A percentile compares a stretch with the other conserved stretches of the same genome.
phyloP scores from a whole-genome alignment of 805 yeast genomes.

The Sugiyamaella floridensis region DNA sequence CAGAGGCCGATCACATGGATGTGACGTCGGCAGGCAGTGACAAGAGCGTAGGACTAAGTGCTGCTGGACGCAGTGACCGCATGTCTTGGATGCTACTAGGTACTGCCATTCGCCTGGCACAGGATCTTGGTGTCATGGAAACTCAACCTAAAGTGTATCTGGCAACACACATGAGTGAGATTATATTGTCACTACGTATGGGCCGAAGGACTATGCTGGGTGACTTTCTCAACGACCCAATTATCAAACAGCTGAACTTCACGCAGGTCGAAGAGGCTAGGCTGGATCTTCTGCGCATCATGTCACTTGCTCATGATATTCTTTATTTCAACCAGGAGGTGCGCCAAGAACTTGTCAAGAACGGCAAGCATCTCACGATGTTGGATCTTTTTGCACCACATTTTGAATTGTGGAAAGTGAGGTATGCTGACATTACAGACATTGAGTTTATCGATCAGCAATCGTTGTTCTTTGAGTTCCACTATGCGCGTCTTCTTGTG shows the following conservation, averaged over 20 bases:
- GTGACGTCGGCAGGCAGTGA: conserved; percentile 12
- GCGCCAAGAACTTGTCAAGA: conserved; percentile 29
- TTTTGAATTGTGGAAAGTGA: conserved; percentile 69
- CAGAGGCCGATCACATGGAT: conserved; percentile 8
- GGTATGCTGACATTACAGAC: conserved; percentile 39
- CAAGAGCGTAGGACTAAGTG: conserved; percentile 52
- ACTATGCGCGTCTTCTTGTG: conserved; percentile 76
- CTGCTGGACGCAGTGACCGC: conserved; percentile 78
- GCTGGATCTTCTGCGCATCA: conserved; percentile 68
- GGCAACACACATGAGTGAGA: conserved; percentile 81
- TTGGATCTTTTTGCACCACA: conserved; percentile 69
- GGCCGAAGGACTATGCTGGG: conserved; percentile 73
- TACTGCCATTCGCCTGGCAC: conserved; percentile 77
- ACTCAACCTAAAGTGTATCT: conserved; percentile 65
- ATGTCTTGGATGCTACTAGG: conserved; percentile 95
- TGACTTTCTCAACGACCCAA: conserved; percentile 54
- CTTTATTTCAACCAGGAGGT: conserved; percentile 48
- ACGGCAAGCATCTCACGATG: conserved; percentile 50
- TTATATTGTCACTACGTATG: conserved; percentile 72
- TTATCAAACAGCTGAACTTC: conserved; percentile 41
- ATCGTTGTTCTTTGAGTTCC: conserved; percentile 70
- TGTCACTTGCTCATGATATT: conserved; percentile 77
- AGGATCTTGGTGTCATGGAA: conserved; percentile 76
- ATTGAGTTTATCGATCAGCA: conserved; percentile 51
- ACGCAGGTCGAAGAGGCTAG: conserved; percentile 65